Percentiles rank a stretch among this genome's conserved stretches.
Evolutionary conservation across 148 eudicot species (phyloP).

Genomic region (Cornus suecica): DNA sequence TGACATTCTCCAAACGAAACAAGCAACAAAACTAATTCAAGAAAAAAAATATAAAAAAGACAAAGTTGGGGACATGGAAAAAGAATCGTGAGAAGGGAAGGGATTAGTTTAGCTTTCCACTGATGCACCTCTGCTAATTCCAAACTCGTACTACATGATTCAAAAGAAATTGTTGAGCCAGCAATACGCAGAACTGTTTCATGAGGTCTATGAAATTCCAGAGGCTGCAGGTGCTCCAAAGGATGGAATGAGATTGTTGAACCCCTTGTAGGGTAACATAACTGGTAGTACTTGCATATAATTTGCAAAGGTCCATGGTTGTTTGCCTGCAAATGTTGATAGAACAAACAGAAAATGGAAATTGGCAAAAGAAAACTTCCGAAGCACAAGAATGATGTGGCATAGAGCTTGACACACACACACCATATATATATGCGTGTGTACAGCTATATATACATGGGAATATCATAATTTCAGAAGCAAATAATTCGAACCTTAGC

Average conservation of each 20-base stretch:
- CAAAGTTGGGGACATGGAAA: too few species aligned
- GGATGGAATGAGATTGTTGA: slow-evolving; percentile 79
- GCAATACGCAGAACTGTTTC: slow-evolving; percentile 50
- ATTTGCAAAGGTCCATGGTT: slow-evolving; percentile 81
- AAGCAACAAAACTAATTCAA: too few species aligned
- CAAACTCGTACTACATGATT: slow-evolving; percentile 70
- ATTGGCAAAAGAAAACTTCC: background rate
- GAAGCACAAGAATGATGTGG: background rate
- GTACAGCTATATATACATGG: slow-evolving; percentile 4
- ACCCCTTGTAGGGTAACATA: slow-evolving; percentile 67
- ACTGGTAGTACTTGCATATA: slow-evolving; percentile 70
- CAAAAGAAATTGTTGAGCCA: slow-evolving; percentile 60
- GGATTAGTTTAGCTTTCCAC: background rate
- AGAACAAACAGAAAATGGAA: background rate
- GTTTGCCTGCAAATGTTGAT: slow-evolving; percentile 51
- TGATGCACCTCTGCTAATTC: slow-evolving; percentile 35
- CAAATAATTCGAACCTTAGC: slow-evolving; percentile 60
- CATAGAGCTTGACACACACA: slow-evolving; percentile 14
- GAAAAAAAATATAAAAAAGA: background rate
- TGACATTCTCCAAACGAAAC: background rate
- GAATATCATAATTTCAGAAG: background rate
- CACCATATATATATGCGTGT: too few species aligned
- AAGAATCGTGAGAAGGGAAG: too few species aligned
- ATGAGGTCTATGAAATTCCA: slow-evolving; percentile 71
- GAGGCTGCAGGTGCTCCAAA: slow-evolving; percentile 82